Evolutionary conservation across 139 green algal species (phyloP).

Genomic region (Limnomonas spitsbergensis): DNA sequence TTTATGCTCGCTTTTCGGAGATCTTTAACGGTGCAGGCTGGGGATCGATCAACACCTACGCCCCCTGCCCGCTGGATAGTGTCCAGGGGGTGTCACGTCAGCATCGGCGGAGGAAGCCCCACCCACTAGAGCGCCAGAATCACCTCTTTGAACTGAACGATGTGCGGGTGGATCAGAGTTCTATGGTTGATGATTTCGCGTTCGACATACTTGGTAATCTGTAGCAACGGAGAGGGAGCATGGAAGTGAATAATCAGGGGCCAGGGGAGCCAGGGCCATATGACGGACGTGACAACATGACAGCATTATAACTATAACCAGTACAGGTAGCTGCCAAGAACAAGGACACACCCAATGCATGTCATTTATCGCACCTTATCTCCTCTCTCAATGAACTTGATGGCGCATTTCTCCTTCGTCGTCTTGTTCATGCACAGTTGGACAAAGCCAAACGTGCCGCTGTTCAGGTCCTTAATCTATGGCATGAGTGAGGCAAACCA

Average conservation of each 20-base stretch:
- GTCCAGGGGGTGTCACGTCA: too few relatives aligned
- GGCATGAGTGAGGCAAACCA: neutral
- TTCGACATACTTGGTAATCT: conserved; percentile 96
- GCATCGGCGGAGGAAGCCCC: too few relatives aligned
- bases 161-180: conserved; percentile 91
- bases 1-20: too few relatives aligned
- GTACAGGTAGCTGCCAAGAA: too few relatives aligned
- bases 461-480: conserved; percentile 48
- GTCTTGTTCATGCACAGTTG: conserved; percentile 65
- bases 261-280: too few relatives aligned
- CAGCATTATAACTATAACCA: too few relatives aligned
- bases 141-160: conserved; percentile 75
- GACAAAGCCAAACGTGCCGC: conserved; percentile 91
- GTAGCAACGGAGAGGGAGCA: conserved; percentile 1
- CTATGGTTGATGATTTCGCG: conserved; percentile 96
- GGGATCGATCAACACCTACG: too few relatives aligned
- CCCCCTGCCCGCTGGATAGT: too few relatives aligned
- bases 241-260: too few relatives aligned
- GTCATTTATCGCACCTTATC: conserved; percentile 54
- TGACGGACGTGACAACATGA: too few relatives aligned
- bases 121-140: neutral
- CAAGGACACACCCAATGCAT: neutral
- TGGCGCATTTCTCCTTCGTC: conserved; percentile 65
- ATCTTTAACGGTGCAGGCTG: too few relatives aligned
- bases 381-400: conserved; percentile 52